phyloP scores from a whole-genome alignment of 2,329 filamentous ascomycete species.

The Thermoascus crustaceus region DNA sequence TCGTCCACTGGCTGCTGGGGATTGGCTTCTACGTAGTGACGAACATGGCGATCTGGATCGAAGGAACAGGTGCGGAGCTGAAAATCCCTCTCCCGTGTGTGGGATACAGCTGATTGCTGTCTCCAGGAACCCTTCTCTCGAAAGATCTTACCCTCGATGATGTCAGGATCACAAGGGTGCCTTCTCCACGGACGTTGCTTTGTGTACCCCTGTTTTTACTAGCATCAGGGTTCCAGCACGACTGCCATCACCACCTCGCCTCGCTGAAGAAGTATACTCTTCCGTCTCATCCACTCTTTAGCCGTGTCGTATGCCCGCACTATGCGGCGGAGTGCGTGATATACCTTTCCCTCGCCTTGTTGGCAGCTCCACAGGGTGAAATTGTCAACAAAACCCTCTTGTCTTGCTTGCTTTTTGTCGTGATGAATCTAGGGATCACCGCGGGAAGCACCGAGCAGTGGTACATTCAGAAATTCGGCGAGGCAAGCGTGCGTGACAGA shows the following conservation, averaged over 20 bases:
- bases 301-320: constrained; percentile 70
- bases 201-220: constrained; percentile 58
- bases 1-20: constrained; percentile 74
- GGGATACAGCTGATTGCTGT: constrained; percentile 1
- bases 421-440: constrained; percentile 71
- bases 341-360: constrained; percentile 68
- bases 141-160: constrained; percentile 26
- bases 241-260: constrained; percentile 62
- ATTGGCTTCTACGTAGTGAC: constrained; percentile 67
- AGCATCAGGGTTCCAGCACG: constrained; percentile 65
- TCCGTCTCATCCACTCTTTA: constrained; percentile 65
- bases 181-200: constrained; percentile 45
- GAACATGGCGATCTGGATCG: constrained; percentile 73
- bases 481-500: constrained; percentile 50
- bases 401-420: constrained; percentile 63
- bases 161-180: constrained; percentile 30
- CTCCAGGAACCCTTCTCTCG: constrained; percentile 24
- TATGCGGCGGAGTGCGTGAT: constrained; percentile 83
- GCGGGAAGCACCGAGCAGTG: constrained; percentile 69
- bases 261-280: constrained; percentile 74
- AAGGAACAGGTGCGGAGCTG: constrained; percentile 57
- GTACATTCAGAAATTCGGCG: constrained; percentile 70
- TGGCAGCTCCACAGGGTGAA: constrained; percentile 60
- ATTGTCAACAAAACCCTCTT: constrained; percentile 65
- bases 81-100: not conserved